Evolutionary conservation across 805 yeast species (phyloP).

Genomic region (Yamadazyma tumulicola): DNA sequence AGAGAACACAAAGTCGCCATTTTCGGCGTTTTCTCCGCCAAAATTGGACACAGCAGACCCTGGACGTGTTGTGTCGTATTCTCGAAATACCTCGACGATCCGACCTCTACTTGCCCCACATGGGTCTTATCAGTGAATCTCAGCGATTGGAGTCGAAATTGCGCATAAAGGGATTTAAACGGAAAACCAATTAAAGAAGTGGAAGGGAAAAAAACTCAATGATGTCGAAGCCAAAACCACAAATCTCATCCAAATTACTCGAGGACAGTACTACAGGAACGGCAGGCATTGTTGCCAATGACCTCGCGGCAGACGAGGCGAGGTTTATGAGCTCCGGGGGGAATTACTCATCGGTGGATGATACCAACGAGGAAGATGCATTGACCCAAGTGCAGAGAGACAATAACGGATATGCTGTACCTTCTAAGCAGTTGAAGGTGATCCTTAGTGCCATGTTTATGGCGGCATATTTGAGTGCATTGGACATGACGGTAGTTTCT

Average conservation of each 20-base stretch:
- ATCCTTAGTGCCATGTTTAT: constrained; percentile 31
- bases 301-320: constrained; percentile 32
- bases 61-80: too few relatives aligned
- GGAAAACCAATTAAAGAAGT: too few relatives aligned
- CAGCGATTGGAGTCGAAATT: too few relatives aligned
- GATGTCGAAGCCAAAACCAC: constrained; percentile 13
- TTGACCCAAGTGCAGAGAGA: constrained; percentile 9
- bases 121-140: too few relatives aligned
- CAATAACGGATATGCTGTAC: constrained; percentile 25
- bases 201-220: too few relatives aligned
- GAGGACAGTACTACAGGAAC: constrained; percentile 30
- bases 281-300: constrained; percentile 35
- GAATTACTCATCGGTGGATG: constrained; percentile 7
- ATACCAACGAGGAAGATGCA: constrained; percentile 4
- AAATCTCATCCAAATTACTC: too few relatives aligned
- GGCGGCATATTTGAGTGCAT: constrained; percentile 55
- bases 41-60: too few relatives aligned
- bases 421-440: constrained; percentile 24
- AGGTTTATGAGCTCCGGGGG: constrained; percentile 4
- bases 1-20: too few relatives aligned
- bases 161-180: too few relatives aligned
- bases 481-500: constrained; percentile 67
- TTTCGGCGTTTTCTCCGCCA: too few relatives aligned
- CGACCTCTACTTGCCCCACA: too few relatives aligned
- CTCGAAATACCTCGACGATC: too few relatives aligned